Conservation (phyloP, 2,329 filamentous ascomycete genomes). For the Stagonosporopsis cucurbitacearum region DNA sequence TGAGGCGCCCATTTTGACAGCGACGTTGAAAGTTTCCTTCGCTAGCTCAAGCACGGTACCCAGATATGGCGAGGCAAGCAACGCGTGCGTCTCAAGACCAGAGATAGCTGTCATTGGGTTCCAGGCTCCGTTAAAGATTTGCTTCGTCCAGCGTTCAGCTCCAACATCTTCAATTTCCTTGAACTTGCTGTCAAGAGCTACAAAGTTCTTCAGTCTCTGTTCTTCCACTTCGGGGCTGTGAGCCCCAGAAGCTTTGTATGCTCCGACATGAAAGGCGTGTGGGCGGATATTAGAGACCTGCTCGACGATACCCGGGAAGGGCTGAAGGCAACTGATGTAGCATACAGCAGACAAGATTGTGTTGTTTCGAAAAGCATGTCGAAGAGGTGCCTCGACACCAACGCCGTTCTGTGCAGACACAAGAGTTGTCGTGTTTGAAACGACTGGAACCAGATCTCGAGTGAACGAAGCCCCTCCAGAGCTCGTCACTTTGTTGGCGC, state of each 20-base stretch:
- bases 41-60: not conserved
- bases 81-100: slow-evolving; percentile 9
- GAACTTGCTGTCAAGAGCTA: not conserved
- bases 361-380: slow-evolving; percentile 3
- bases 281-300: slow-evolving; percentile 11
- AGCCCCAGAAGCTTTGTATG: not conserved
- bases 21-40: not conserved
- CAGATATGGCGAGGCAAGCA: slow-evolving; percentile 2
- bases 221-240: not conserved
- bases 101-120: slow-evolving; percentile 15
- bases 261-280: slow-evolving; percentile 13
- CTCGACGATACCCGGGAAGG: slow-evolving; percentile 4
- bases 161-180: slow-evolving; percentile 10
- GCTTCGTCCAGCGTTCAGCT: slow-evolving; percentile 13
- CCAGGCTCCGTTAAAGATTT: slow-evolving; percentile 17
- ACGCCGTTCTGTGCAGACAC: slow-evolving; percentile 15
- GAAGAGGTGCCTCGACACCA: slow-evolving; percentile 8
- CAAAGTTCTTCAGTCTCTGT: not conserved
- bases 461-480: not conserved
- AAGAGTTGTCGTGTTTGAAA: slow-evolving; percentile 4
- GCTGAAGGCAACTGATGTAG: slow-evolving; percentile 14
- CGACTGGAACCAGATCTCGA: not conserved
- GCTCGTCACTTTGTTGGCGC: slow-evolving; percentile 6
- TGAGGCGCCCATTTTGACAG: not conserved
- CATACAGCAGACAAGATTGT: slow-evolving; percentile 12